These are phyloP conservation scores for Pichia eremophila DNA, from an alignment of 805 yeast species.

Conservation along the genomic window DNA sequence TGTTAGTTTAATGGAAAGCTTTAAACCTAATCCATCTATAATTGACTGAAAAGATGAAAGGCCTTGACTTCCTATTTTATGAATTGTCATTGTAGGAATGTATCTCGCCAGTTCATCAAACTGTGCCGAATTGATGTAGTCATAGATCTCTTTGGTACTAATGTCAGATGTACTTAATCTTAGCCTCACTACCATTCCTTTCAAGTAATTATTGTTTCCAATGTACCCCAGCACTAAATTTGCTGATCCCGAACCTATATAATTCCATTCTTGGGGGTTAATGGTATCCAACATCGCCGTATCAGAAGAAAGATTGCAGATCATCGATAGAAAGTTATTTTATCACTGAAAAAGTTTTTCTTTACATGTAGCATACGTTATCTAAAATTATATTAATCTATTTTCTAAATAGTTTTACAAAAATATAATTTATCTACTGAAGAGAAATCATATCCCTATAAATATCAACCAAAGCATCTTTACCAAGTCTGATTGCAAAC, in stretches of 20 bases:
- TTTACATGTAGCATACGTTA: too few species aligned
- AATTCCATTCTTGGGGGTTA: conserved; percentile 27
- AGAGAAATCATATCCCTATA: conserved; percentile 50
- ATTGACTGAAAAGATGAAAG: neutral
- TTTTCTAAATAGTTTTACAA: neutral
- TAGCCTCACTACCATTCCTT: conserved; percentile 32
- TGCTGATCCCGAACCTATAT: conserved; percentile 40
- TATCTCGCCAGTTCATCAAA: conserved; percentile 11
- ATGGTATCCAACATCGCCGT: neutral
- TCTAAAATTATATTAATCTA: too few species aligned
- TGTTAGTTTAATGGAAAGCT: conserved; percentile 2
- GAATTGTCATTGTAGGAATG: conserved; percentile 9
- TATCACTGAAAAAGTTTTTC: too few species aligned
- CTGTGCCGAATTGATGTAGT: conserved; percentile 25
- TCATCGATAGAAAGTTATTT: too few species aligned
- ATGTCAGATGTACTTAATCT: conserved; percentile 26
- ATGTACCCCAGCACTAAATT: conserved; percentile 35
- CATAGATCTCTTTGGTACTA: conserved; percentile 32
- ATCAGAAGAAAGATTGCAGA: too few species aligned
- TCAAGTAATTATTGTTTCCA: conserved; percentile 26
- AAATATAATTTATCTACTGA: conserved; percentile 11
- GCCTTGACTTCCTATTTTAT: neutral
- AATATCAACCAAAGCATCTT: conserved; percentile 46
- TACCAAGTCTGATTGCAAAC: conserved; percentile 49
- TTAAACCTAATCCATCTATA: neutral